A percentile compares a stretch with the other conserved stretches of the same genome.
Conservation (phyloP, 2,329 filamentous ascomycete genomes). For the Colletotrichum sojae region DNA sequence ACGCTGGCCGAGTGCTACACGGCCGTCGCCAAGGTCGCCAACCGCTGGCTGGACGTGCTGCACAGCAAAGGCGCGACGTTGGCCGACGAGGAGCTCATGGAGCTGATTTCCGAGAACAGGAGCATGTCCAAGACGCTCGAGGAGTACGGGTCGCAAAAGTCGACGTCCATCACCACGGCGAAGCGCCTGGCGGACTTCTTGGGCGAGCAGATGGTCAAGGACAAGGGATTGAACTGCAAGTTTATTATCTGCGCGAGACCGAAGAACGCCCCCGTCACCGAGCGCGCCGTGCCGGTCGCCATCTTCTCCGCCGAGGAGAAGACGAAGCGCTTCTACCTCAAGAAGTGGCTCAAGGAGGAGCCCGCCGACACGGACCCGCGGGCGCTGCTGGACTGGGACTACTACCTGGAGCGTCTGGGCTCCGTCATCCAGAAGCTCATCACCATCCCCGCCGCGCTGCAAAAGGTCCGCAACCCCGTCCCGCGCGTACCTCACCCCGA, state of each 20-base stretch:
- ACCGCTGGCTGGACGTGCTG: slow-evolving; percentile 96
- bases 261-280: slow-evolving; percentile 91
- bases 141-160: slow-evolving; percentile 96
- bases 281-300: slow-evolving; percentile 92
- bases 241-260: slow-evolving; percentile 96
- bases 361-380: slow-evolving; percentile 92
- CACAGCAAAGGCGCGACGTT: slow-evolving; percentile 90
- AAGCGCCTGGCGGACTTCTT: slow-evolving; percentile 95
- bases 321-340: slow-evolving; percentile 89
- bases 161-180: slow-evolving; percentile 98
- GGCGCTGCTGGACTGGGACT: slow-evolving; percentile 94
- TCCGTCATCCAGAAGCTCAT: slow-evolving; percentile 99
- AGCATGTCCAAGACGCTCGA: slow-evolving; percentile 98
- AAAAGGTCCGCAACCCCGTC: slow-evolving; percentile 95
- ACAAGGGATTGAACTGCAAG: slow-evolving; percentile 99
- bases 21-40: slow-evolving; percentile 93
- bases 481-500: slow-evolving; percentile 95
- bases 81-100: slow-evolving; percentile 96
- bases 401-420: slow-evolving; percentile 94
- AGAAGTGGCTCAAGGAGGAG: slow-evolving; percentile 97
- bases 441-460: slow-evolving; percentile 95
- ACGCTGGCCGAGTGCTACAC: slow-evolving; percentile 91
- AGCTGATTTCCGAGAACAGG: slow-evolving; percentile 99
- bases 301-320: slow-evolving; percentile 96
- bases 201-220: slow-evolving; percentile 98